phyloP scores from a whole-genome alignment of 441 rosid species.

The Pelargonium exstipulatum region DNA sequence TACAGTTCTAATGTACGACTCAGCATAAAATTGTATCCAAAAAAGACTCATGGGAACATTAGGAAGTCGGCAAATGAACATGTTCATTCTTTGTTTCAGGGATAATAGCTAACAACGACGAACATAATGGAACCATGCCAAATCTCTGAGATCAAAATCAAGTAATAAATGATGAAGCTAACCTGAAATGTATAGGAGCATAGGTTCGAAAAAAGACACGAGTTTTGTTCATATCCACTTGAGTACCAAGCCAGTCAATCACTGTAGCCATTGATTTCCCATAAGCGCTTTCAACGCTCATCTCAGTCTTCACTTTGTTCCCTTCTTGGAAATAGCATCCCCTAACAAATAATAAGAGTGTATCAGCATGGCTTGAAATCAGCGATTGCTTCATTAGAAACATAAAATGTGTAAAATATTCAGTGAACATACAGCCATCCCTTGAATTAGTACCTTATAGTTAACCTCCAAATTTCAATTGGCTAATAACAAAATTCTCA shows the following conservation, averaged over 20 bases:
- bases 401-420: neutral
- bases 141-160: neutral
- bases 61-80: neutral
- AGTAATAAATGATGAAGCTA: conserved; percentile 15
- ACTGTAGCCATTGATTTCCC: conserved; percentile 57
- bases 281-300: conserved; percentile 64
- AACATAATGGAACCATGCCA: neutral
- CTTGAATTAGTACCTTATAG: no score
- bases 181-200: conserved; percentile 98
- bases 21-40: no score
- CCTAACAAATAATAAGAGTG: conserved; percentile 30
- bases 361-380: conserved; percentile 4
- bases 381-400: neutral
- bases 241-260: conserved; percentile 51
- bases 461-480: no score
- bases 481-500: no score
- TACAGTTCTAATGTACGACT: neutral
- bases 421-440: neutral
- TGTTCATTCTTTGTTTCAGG: no score
- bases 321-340: conserved; percentile 88
- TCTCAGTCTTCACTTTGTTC: conserved; percentile 42
- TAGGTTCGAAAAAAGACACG: conserved; percentile 83
- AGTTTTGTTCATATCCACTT: conserved; percentile 59
- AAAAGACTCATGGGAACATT: neutral
- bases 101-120: no score